A percentile compares a stretch with the other conserved stretches of the same genome.
Conservation (phyloP, 352 stramenopile species). For the Pythium periplocum region DNA sequence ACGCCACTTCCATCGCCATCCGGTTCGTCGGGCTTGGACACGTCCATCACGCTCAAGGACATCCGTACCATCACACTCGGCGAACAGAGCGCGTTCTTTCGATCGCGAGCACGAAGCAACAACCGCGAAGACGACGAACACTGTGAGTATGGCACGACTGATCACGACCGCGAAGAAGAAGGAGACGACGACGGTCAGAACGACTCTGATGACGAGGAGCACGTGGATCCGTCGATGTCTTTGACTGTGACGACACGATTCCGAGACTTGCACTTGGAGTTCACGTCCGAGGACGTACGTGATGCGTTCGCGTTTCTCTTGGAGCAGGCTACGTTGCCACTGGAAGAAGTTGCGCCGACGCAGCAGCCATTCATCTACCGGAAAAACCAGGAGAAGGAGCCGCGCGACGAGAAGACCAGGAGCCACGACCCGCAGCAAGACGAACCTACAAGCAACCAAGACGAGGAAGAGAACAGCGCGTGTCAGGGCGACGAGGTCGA, state of each 20-base stretch:
- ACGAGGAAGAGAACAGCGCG: too few species aligned
- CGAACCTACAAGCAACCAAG: too few species aligned
- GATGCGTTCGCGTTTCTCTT: constrained; percentile 69
- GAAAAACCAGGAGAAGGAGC: constrained; percentile 1
- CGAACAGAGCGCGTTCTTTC: constrained; percentile 51
- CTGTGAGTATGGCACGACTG: background rate
- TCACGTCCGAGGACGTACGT: constrained; percentile 53
- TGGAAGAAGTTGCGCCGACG: constrained; percentile 15
- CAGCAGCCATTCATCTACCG: constrained; percentile 15
- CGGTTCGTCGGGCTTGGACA: constrained; percentile 24
- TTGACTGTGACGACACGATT: constrained; percentile 59
- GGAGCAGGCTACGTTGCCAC: constrained; percentile 53
- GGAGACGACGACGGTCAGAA: constrained; percentile 1
- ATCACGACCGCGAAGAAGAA: constrained; percentile 6
- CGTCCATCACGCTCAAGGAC: constrained; percentile 55
- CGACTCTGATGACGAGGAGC: constrained; percentile 24
- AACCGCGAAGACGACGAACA: constrained; percentile 5
- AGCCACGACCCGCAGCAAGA: too few species aligned
- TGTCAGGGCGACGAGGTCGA: too few species aligned
- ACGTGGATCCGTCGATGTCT: constrained; percentile 46
- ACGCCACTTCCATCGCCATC: background rate
- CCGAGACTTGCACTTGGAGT: constrained; percentile 67
- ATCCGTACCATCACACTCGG: constrained; percentile 43
- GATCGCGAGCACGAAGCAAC: constrained; percentile 11
- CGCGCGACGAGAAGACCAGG: background rate